Evolutionary conservation across 1,139 yeast species (phyloP).

Genomic region (Taphrina flavorubra): DNA sequence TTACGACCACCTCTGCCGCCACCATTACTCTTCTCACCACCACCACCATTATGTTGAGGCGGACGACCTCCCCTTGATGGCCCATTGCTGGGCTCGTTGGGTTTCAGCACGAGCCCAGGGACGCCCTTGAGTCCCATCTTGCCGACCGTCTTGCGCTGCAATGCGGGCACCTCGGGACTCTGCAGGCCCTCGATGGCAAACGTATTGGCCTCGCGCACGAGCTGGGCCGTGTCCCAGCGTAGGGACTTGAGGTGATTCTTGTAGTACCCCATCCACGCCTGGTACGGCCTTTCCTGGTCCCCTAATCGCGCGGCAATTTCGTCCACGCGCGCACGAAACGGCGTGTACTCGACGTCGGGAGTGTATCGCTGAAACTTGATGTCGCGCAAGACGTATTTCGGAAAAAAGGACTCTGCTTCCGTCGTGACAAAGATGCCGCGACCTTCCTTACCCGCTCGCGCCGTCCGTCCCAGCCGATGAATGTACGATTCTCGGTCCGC

Average conservation of each 20-base stretch:
- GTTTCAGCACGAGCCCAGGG: conserved; percentile 27
- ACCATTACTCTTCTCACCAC: conserved; percentile 6
- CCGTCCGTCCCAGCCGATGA: conserved; percentile 98
- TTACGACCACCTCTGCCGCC: conserved; percentile 14
- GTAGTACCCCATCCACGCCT: conserved; percentile 41
- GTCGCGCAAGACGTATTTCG: conserved; percentile 69
- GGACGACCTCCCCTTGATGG: conserved; percentile 29
- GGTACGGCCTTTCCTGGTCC: conserved; percentile 35
- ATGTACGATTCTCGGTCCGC: conserved; percentile 99
- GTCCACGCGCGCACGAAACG: conserved; percentile 5
- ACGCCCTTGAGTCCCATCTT: conserved; percentile 42
- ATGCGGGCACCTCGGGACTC: conserved; percentile 37
- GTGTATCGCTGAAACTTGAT: conserved; percentile 22
- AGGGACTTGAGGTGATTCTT: conserved; percentile 29
- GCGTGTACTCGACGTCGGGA: conserved; percentile 3
- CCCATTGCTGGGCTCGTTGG: conserved; percentile 22
- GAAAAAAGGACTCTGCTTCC: conserved; percentile 91
- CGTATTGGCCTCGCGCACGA: conserved; percentile 32
- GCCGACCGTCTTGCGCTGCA: conserved; percentile 35
- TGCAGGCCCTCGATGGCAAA: conserved; percentile 28
- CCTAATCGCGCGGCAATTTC: conserved; percentile 24
- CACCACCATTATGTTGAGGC: conserved; percentile 26
- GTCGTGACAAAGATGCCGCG: conserved; percentile 92
- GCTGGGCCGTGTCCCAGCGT: conserved; percentile 25
- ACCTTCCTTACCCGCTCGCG: conserved; percentile 89